A percentile compares a stretch with the other conserved stretches of the same genome.
phyloP scores from a whole-genome alignment of 805 yeast genomes.

The Saccharomycopsis schoenii region DNA sequence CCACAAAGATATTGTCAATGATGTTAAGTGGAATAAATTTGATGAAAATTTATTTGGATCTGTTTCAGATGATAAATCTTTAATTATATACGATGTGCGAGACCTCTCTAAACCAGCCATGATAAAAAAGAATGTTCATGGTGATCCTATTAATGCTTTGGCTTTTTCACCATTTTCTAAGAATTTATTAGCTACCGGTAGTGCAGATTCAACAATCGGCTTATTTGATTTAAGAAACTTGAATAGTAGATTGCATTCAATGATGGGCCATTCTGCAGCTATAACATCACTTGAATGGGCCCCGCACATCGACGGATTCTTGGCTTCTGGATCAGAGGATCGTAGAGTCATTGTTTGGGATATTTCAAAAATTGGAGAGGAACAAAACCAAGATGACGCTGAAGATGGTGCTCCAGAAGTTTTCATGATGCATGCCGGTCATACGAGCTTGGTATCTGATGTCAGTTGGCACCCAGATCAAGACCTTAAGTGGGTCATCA shows the following conservation, averaged over 20 bases:
- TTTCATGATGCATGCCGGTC: slow-evolving; percentile 90
- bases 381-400: slow-evolving; percentile 77
- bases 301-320: slow-evolving; percentile 64
- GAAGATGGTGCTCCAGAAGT: slow-evolving; percentile 88
- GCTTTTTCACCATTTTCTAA: slow-evolving; percentile 55
- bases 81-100: slow-evolving; percentile 48
- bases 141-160: slow-evolving; percentile 46
- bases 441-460: slow-evolving; percentile 67
- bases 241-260: slow-evolving; percentile 45
- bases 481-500: slow-evolving; percentile 66
- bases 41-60: slow-evolving; percentile 49
- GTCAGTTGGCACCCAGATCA: slow-evolving; percentile 50
- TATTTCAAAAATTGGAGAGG: slow-evolving; percentile 67
- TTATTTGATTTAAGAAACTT: slow-evolving; percentile 53
- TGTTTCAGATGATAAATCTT: slow-evolving; percentile 60
- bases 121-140: slow-evolving; percentile 23
- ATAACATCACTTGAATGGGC: slow-evolving; percentile 71
- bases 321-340: slow-evolving; percentile 72
- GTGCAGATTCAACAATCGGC: slow-evolving; percentile 55
- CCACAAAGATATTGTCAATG: slow-evolving; percentile 60
- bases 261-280: slow-evolving; percentile 72
- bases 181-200: slow-evolving; percentile 58
- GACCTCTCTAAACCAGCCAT: slow-evolving; percentile 21
- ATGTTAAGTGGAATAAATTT: slow-evolving; percentile 60
- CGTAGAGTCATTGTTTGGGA: slow-evolving; percentile 79